These are phyloP conservation scores for Lactuca saligna DNA, from an alignment of 129 eudicot species.

Conservation along the genomic window DNA sequence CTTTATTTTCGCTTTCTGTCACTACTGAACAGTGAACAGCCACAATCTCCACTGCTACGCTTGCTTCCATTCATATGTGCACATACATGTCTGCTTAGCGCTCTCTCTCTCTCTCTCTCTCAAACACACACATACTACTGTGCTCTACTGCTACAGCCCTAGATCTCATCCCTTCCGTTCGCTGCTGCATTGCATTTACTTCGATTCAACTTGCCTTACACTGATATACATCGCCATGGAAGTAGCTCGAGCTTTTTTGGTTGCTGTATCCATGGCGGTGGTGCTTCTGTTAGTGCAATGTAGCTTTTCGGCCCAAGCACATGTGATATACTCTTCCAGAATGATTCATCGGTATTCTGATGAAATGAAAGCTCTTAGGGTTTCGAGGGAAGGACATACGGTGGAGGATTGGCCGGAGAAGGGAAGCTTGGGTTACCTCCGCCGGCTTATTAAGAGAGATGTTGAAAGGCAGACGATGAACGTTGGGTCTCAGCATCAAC, in stretches of 20 bases:
- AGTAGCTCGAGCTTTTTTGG: conserved; percentile 9
- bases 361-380: conserved; percentile 56
- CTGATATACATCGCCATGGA: conserved; percentile 20
- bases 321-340: conserved; percentile 45
- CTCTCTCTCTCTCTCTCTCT: background rate
- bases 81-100: background rate
- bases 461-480: conserved; percentile 72
- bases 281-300: conserved; percentile 25
- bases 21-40: conserved; percentile 9
- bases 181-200: conserved; percentile 14
- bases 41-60: conserved; percentile 5
- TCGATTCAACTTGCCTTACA: background rate
- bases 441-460: conserved; percentile 53
- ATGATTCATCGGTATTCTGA: conserved; percentile 61
- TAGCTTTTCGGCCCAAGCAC: conserved; percentile 24
- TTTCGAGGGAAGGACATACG: conserved; percentile 27
- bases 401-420: conserved; percentile 44
- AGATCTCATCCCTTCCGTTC: conserved; percentile 25
- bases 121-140: background rate
- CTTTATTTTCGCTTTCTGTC: conserved; percentile 30
- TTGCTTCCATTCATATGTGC: background rate
- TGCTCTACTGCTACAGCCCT: conserved; percentile 4
- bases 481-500: conserved; percentile 48
- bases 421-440: conserved; percentile 54
- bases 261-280: conserved; percentile 14